Percentiles rank a stretch among this genome's conserved stretches.
Conservation (phyloP, 2,329 filamentous ascomycete species). For the Bimuria novae-zelandiae region DNA sequence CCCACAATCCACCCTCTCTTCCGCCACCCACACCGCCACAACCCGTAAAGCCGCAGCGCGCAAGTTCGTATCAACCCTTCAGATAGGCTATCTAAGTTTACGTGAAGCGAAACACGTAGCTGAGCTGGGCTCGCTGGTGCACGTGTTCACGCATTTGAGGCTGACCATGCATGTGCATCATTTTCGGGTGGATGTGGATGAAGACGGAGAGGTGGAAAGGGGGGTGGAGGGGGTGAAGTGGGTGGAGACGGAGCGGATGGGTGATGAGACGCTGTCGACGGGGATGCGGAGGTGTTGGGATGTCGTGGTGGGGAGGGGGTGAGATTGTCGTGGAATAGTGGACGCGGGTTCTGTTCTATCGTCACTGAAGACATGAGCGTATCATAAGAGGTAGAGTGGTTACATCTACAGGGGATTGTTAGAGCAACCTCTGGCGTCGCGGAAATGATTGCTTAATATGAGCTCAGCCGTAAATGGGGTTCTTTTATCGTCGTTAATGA, state of each 20-base stretch:
- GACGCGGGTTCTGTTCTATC: no score
- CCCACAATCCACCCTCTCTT: constrained; percentile 31
- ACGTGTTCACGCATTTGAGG: constrained; percentile 43
- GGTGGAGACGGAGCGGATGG: constrained; percentile 35
- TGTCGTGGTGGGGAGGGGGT: constrained; percentile 18
- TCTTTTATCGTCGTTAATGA: no score
- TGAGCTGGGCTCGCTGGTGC: constrained; percentile 34
- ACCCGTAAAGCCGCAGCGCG: constrained; percentile 32
- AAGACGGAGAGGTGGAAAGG: constrained; percentile 17
- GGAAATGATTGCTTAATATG: no score
- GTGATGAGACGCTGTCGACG: constrained; percentile 41
- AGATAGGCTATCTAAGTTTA: constrained; percentile 5
- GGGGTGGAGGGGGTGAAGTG: constrained; percentile 31
- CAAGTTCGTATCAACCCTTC: constrained; percentile 26
- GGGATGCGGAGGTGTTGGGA: constrained; percentile 46
- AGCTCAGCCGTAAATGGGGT: no score
- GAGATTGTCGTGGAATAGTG: no score
- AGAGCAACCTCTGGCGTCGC: no score
- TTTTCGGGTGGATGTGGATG: constrained; percentile 18
- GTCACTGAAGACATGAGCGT: no score
- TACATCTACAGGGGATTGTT: no score
- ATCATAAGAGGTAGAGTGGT: no score
- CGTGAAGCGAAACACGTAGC: constrained; percentile 20
- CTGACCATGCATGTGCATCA: constrained; percentile 42
- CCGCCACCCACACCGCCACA: constrained; percentile 20